A percentile compares a stretch with the other conserved stretches of the same genome.
These are phyloP conservation scores for Fagus sylvatica DNA, from an alignment of 306 rosid species.

Conservation along the genomic window DNA sequence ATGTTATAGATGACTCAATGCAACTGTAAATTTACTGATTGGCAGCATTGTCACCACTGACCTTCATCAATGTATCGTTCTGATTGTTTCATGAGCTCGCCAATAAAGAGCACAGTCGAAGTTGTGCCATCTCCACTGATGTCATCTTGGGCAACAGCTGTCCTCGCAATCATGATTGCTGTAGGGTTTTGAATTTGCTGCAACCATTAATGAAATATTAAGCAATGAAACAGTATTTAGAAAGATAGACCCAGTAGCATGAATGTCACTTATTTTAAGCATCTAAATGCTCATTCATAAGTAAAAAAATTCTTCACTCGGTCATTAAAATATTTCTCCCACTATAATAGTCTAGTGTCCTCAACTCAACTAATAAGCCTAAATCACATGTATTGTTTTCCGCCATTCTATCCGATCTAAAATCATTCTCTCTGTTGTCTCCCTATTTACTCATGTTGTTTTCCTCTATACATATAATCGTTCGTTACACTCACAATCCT, in stretches of 20 bases:
- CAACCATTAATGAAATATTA: conserved; percentile 5
- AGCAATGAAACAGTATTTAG: not conserved
- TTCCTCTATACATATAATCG: not conserved
- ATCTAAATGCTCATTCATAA: not conserved
- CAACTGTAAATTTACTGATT: too few relatives aligned
- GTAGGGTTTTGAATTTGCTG: conserved; percentile 99
- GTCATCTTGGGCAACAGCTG: conserved; percentile 97
- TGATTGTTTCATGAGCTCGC: conserved; percentile 96
- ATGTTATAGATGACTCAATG: too few relatives aligned
- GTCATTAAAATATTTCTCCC: not conserved
- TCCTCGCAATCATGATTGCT: conserved; percentile 94
- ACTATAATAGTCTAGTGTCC: not conserved
- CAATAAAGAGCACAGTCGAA: conserved; percentile 88
- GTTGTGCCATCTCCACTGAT: conserved; percentile 97
- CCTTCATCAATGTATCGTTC: conserved; percentile 94
- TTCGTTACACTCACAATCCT: too few relatives aligned
- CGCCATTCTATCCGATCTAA: not conserved
- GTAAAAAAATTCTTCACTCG: not conserved
- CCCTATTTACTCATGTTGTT: not conserved
- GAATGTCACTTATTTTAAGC: not conserved
- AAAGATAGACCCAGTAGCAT: not conserved
- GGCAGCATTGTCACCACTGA: conserved; percentile 12
- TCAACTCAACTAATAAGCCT: not conserved
- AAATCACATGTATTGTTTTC: not conserved
- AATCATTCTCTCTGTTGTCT: not conserved